Conservation (phyloP, 1,139 yeast genomes). For the Candida neerlandica region DNA sequence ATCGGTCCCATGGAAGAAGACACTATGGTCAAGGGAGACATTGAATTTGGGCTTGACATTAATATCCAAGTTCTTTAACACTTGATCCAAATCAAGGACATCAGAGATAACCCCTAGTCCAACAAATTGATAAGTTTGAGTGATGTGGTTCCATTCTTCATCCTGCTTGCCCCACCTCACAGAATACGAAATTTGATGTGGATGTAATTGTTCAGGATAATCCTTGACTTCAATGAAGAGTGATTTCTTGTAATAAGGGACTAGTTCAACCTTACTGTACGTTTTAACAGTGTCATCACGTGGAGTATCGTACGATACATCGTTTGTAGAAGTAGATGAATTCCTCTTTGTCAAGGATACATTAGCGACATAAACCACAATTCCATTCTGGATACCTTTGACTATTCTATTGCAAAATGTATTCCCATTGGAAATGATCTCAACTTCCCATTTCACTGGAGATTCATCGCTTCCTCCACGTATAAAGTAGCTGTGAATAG, state of each 20-base stretch:
- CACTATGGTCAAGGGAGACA: constrained; percentile 64
- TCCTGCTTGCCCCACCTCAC: constrained; percentile 41
- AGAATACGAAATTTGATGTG: constrained; percentile 32
- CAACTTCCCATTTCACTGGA: constrained; percentile 37
- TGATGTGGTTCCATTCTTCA: constrained; percentile 19
- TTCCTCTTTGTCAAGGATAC: constrained; percentile 51
- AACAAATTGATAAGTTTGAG: constrained; percentile 47
- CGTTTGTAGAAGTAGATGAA: constrained; percentile 28
- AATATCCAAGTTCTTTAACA: constrained; percentile 31
- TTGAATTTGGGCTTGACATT: constrained; percentile 28
- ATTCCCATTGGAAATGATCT: constrained; percentile 51
- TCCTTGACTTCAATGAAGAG: constrained; percentile 5
- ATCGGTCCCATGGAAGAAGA: constrained; percentile 65
- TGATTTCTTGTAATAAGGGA: constrained; percentile 18
- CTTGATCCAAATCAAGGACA: constrained; percentile 53
- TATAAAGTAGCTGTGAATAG: constrained; percentile 38
- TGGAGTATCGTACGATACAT: constrained; percentile 40
- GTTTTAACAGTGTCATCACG: constrained; percentile 30
- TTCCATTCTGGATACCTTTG: constrained; percentile 54
- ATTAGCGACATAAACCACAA: constrained; percentile 53
- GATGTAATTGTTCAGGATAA: constrained; percentile 9
- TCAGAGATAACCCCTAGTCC: constrained; percentile 69
- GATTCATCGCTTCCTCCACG: constrained; percentile 25
- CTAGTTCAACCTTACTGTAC: constrained; percentile 35
- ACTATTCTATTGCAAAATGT: constrained; percentile 62